Base-by-base conservation (phyloP, 805 yeast genomes). In the Kuraishia molischiana region DNA sequence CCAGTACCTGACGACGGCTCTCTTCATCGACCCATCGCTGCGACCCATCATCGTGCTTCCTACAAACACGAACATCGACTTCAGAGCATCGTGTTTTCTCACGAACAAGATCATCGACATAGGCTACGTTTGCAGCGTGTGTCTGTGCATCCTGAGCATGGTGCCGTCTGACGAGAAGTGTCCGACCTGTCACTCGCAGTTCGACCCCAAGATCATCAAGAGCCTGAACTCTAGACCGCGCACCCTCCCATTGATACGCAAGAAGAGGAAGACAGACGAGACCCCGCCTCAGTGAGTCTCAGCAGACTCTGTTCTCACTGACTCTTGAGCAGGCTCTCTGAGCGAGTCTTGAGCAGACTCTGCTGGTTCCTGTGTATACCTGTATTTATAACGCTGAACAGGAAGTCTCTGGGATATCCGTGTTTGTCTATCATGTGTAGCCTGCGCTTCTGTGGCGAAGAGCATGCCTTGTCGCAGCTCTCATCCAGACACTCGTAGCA, bases 41-140 rank as follows among this genome's bases (percentile, higher is more conserved):
- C 67, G 96, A 40, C 71, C 76, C n/a, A 74, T 79, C 33, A 66
- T 92, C 19, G 77, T 86, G 20, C 64, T 85, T 26, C 96, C 97
- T 0, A 82, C 90, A 0, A 81, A 81, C 49, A 74, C 84, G 3
- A 77, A 84, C 43, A 92, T 92, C 19, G 95, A 92, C 59, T 92
- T 92, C 57, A 66, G 95, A 42, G 96, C 98, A 1, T 86, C 95
- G 14, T 92, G 98, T 58, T 90, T 86, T 51, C 61, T 86, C 24
- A 86, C 96, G 0, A 89, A 90, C n/a, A 74, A 78, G 48, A 80
- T 89, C 3, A 90, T 92, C 9, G 97, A 92, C 47, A 72, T 90
- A 31, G 99, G 97, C 0, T 89, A 74, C 49, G 97, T 92, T 4
- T 92, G 99, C 58, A 80, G 95, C 18, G 96, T 92, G 19, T 92